phyloP scores from a whole-genome alignment of 768 basidiomycete genomes.

The Harrya chromipes region DNA sequence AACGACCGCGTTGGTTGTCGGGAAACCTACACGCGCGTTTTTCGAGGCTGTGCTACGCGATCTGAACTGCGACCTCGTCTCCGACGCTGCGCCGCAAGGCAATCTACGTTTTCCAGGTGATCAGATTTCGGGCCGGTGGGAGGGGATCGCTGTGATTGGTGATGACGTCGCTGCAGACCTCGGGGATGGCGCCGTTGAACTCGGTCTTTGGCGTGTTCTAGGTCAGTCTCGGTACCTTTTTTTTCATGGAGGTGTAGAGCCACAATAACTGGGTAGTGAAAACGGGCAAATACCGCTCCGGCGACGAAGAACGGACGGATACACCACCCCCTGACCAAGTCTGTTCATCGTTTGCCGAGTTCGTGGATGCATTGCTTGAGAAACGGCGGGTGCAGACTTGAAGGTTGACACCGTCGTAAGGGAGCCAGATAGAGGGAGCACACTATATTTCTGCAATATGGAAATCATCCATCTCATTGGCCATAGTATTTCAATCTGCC shows the following conservation, averaged over 20 bases:
- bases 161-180: conserved; percentile 67
- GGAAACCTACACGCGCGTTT: conserved; percentile 60
- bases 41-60: conserved; percentile 55
- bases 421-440: too few relatives aligned
- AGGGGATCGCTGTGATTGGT: conserved; percentile 50
- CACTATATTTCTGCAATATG: too few relatives aligned
- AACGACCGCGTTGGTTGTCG: conserved; percentile 50
- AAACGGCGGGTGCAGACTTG: background rate
- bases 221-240: conserved; percentile 38
- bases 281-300: conserved; percentile 67
- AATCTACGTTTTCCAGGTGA: too few relatives aligned
- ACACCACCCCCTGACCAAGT: conserved; percentile 49
- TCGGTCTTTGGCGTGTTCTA: conserved; percentile 60
- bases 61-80: conserved; percentile 27
- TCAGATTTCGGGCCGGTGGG: background rate
- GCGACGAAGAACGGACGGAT: conserved; percentile 47
- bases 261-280: conserved; percentile 38
- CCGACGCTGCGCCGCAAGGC: background rate
- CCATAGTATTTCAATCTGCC: too few relatives aligned
- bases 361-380: conserved; percentile 46
- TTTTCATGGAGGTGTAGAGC: too few relatives aligned
- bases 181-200: conserved; percentile 56
- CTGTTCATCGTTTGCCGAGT: conserved; percentile 49
- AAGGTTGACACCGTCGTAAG: background rate
- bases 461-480: too few relatives aligned